Evolutionary conservation across 2,329 filamentous ascomycete species (phyloP).

Genomic region (Xenoacremonium recifei): DNA sequence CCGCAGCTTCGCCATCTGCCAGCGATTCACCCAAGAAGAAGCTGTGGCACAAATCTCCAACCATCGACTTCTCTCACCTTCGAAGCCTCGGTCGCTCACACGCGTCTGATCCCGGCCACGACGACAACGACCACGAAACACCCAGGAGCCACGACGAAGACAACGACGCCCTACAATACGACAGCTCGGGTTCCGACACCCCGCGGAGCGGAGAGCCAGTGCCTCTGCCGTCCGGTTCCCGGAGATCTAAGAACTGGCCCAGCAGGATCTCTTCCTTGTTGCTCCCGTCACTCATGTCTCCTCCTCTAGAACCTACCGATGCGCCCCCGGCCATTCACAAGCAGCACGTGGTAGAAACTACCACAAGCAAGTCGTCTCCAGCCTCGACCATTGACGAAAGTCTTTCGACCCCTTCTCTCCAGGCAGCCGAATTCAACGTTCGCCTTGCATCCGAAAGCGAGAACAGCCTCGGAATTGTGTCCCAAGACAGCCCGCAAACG

Average conservation of each 20-base stretch:
- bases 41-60: slow-evolving; percentile 22
- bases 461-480: slow-evolving; percentile 14
- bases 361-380: slow-evolving; percentile 22
- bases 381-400: slow-evolving; percentile 15
- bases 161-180: slow-evolving; percentile 21
- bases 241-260: slow-evolving; percentile 37
- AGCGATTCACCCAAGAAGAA: slow-evolving; percentile 20
- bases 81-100: slow-evolving; percentile 6
- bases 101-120: background rate
- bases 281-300: slow-evolving; percentile 37
- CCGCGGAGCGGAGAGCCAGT: slow-evolving; percentile 16
- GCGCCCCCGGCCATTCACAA: slow-evolving; percentile 17
- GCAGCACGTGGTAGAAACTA: slow-evolving; percentile 6
- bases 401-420: slow-evolving; percentile 20
- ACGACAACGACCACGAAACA: slow-evolving; percentile 10
- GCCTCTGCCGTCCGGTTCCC: slow-evolving; percentile 17
- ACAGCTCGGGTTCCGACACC: slow-evolving; percentile 4
- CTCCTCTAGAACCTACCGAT: slow-evolving; percentile 27
- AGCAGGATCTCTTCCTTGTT: slow-evolving; percentile 34
- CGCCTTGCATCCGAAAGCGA: slow-evolving; percentile 19
- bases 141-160: slow-evolving; percentile 8
- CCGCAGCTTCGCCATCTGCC: slow-evolving; percentile 12
- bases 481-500: slow-evolving; percentile 7
- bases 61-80: slow-evolving; percentile 21
- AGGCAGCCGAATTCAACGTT: slow-evolving; percentile 15